Evolutionary conservation across 495 filamentous ascomycete species (phyloP), one percentile per base, ranked within the genome.

Genomic region (Evernia prunastri): DNA sequence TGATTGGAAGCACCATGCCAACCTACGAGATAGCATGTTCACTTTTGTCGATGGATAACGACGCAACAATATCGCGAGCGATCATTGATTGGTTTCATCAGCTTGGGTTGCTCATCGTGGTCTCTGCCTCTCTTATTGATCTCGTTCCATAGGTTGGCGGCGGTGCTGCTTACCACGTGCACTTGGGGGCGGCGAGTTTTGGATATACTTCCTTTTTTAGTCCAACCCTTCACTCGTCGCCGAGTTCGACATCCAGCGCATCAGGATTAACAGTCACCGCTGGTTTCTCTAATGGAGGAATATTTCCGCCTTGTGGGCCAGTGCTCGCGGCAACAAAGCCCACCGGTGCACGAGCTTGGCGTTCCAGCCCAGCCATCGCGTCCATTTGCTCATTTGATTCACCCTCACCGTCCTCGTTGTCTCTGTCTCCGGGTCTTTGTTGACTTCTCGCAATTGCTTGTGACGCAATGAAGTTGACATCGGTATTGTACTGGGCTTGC

Each of bases 381-480:
- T 97, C 92, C 2, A 80, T 81, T 23, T 81, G 80, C 66, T 86
- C 84, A 25, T 71, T 67, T 31, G 82, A 79, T 18, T 76, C 77
- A 33, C 76, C 77, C 42, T 83, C 80, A 25, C 78, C 79, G 33
- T 80, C 79, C 27, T 70, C 73, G 45, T 75, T 74, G 20, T 72
- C 72, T 3, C 64, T 76, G 31, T 69, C 69, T 40, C 73, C 75
- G 42, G 72, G 79, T 61, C 80, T 78, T 67, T 82, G 79, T 73
- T 96, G 90, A 58, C 85, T 86, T 62, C 92, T 82, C 6, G 92
- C 92, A 63, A 97, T 80, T 4, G 95, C 95, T 73, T 99, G 95
- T 4, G 91, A 94, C 3, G 95, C 95, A 74, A 98, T 97, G 71
- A 96, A 97, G 72, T 90, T 96, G 79, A 99, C 93, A 73, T 99